phyloP scores from a whole-genome alignment of 768 basidiomycete species.

The Serendipita sp. region DNA sequence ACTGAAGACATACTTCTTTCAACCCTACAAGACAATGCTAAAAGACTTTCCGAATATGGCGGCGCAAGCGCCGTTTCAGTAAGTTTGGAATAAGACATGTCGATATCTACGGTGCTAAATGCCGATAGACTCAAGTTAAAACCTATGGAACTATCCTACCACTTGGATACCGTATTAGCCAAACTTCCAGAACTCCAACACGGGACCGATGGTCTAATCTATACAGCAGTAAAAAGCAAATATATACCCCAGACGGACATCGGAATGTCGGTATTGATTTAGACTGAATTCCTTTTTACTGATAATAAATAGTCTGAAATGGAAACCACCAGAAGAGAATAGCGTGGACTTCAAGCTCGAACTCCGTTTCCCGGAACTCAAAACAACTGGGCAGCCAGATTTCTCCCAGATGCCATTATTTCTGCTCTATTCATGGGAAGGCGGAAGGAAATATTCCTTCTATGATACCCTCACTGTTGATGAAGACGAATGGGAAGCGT shows the following conservation, averaged over 20 bases:
- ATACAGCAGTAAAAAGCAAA: slow-evolving; percentile 73
- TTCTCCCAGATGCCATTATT: slow-evolving; percentile 76
- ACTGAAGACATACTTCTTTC: slow-evolving; percentile 64
- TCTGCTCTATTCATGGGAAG: slow-evolving; percentile 66
- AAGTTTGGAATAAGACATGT: slow-evolving; percentile 17
- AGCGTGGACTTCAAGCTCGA: slow-evolving; percentile 95
- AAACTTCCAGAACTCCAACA: slow-evolving; percentile 80
- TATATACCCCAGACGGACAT: slow-evolving; percentile 64
- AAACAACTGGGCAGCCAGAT: slow-evolving; percentile 47
- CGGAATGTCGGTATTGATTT: slow-evolving; percentile 49
- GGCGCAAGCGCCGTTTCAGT: slow-evolving; percentile 66
- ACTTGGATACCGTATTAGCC: slow-evolving; percentile 71
- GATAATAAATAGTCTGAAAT: slow-evolving; percentile 55
- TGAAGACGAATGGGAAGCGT: slow-evolving; percentile 91
- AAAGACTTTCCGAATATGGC: slow-evolving; percentile 51
- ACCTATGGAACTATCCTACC: slow-evolving; percentile 72
- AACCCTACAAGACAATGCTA: slow-evolving; percentile 59
- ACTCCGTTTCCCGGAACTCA: slow-evolving; percentile 71
- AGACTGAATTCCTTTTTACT: not conserved
- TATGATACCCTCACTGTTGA: slow-evolving; percentile 75
- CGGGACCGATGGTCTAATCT: slow-evolving; percentile 90
- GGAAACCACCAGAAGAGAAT: slow-evolving; percentile 97
- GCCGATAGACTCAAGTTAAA: slow-evolving; percentile 64
- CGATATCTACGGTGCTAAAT: too few species aligned
- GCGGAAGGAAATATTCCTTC: slow-evolving; percentile 53